A percentile compares a stretch with the other conserved stretches of the same genome.
These are phyloP conservation scores for Erysimum cheiranthoides DNA, from an alignment of 345 rosid genomes.

Conservation along the genomic window DNA sequence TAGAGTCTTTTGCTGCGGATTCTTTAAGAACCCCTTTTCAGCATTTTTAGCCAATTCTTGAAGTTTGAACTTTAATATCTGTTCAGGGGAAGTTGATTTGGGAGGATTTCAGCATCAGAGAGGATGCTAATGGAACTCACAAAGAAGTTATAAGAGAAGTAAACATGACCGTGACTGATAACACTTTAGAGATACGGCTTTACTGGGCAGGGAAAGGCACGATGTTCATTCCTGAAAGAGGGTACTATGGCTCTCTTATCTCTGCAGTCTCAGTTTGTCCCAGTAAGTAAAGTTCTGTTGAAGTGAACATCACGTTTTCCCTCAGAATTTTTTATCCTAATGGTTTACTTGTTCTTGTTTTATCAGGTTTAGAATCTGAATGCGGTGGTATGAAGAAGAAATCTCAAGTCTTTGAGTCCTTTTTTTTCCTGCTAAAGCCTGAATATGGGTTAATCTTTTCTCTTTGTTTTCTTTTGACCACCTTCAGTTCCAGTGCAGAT, in stretches of 20 bases:
- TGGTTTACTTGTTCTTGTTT: constrained; percentile 5
- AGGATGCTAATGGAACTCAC: constrained; percentile 53
- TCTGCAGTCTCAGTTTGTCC: constrained; percentile 65
- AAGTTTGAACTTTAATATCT: background rate
- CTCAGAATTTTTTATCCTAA: background rate
- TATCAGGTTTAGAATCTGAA: constrained; percentile 39
- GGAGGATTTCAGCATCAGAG: constrained; percentile 60
- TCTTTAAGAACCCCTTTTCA: background rate
- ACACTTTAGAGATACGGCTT: constrained; percentile 57
- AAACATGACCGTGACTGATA: constrained; percentile 45
- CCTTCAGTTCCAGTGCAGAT: constrained; percentile 16
- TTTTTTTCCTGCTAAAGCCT: background rate
- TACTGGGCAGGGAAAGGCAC: constrained; percentile 79
- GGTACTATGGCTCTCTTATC: constrained; percentile 66
- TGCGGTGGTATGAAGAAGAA: constrained; percentile 43
- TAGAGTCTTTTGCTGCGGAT: background rate
- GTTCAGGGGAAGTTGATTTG: constrained; percentile 50
- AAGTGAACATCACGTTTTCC: background rate
- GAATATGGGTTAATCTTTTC: background rate
- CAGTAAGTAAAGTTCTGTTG: constrained; percentile 36
- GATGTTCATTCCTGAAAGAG: constrained; percentile 51
- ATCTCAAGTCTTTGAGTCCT: background rate
- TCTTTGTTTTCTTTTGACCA: background rate
- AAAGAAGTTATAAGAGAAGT: constrained; percentile 42
- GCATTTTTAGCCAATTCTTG: background rate